Base-by-base conservation (phyloP, 768 basidiomycete species). In the Boletus tomentosulus region DNA sequence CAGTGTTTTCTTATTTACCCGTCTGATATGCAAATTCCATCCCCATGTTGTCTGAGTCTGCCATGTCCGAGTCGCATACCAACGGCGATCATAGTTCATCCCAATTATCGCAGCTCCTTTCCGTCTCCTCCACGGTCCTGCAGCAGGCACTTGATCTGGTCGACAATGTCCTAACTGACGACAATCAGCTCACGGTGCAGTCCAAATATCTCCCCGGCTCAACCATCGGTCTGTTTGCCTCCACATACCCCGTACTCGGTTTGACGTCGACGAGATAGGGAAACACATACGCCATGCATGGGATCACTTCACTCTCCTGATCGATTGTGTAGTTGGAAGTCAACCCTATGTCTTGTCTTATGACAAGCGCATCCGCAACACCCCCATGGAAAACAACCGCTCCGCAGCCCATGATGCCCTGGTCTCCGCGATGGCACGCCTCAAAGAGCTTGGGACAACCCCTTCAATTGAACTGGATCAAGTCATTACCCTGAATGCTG, bases 231-330 rank as follows among this genome's bases (percentile, higher is more conserved):
- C 68, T 51, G 6, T 39, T 16, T 47, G 4, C 48, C 51, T 16
- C 4, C 34, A 15, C 28, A 13, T 28, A 41, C 22, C 19, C 15
- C 34, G 41, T 25, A 45, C 51, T 28, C 19, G 8, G 33, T 34
- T 50, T 49, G 13, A 44, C 50, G 31, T 48, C 34, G 48, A 47
- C 37, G 38, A 50, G 28, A 51, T 57, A 92, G 90, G 90, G 46
- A 93, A 93, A 72, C 91, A 93, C 66, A 66, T 93, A 41, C 83
- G 91, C 37, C 91, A 93, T 75, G 89, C 88, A 24, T 78, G 86
- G 51, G 91, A 92, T 63, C 92, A 93, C 63, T 93, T 89, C 64
- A 74, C 77, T 49, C 78, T 92, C 27, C 76, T 92, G 6, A 62
- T 83, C 41, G 80, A 85, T 33, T 80, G 77, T 43, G 69, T 84